phyloP scores from a whole-genome alignment of 768 basidiomycete genomes.

The Auriculariales sp. region DNA sequence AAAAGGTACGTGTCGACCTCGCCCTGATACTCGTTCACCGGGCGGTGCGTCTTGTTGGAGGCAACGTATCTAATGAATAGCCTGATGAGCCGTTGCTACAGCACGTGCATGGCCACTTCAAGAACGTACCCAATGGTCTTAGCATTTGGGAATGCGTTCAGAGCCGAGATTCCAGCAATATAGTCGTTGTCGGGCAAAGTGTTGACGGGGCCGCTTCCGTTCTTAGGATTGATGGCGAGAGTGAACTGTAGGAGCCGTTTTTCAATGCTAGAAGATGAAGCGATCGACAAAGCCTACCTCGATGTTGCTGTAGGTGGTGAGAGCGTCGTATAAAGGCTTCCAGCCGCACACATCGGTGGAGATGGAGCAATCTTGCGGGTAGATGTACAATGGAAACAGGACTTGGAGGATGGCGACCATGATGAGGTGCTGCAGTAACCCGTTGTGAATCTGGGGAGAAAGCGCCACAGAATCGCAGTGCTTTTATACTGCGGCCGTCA shows the following conservation, averaged over 20 bases:
- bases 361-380: background rate
- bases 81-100: background rate
- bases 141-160: background rate
- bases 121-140: background rate
- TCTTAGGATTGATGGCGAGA: background rate
- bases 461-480: too few species aligned
- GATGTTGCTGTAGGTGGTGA: background rate
- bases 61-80: background rate
- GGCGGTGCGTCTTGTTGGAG: background rate
- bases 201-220: background rate
- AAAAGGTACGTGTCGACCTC: background rate
- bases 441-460: too few species aligned
- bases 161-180: background rate
- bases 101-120: background rate
- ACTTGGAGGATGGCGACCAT: background rate
- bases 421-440: background rate
- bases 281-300: too few species aligned
- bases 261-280: too few species aligned
- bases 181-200: background rate
- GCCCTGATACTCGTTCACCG: background rate
- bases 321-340: background rate
- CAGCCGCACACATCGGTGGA: background rate
- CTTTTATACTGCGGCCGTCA: too few species aligned
- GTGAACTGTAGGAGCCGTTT: background rate
- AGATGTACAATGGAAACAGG: background rate